Evolutionary conservation across 2,329 filamentous ascomycete genomes (phyloP), one percentile per base, ranked within the genome.

Genomic region (Colletotrichum filicis): DNA sequence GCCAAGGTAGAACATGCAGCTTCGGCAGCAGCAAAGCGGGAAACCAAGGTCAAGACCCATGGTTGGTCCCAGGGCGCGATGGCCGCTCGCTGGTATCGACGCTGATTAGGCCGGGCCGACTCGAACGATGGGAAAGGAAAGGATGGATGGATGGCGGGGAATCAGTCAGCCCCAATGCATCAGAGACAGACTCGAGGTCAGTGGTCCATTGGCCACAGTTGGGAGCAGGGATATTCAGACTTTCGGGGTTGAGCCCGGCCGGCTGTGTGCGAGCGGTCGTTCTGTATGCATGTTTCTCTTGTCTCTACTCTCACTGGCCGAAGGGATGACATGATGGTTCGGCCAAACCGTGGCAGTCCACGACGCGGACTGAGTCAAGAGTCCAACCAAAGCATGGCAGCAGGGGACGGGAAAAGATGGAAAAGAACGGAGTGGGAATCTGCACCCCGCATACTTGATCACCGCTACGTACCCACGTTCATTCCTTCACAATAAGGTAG

Each of bases 371-470:
- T 26, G 60, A n/a, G 37, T 58, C 2, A 53, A 49, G 60, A n/a
- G 28, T 58, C 2, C 30, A 49, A 5, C 19, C 19, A 49, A 49
- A 49, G 42, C 42, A 49, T 22, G 42, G 42, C 19, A 49, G 19
- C 16, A 49, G 42, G 42, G 19, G 30, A 32, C 2, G 30, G 30
- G 19, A 49, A n/a, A 49, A 49, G 42, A 22, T n/a, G 42, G 42
- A 49, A 49, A 49, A 49, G 42, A n/a, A 49, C n/a, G 19, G 26
- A 28, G 53, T 8, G 42, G 49, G 32, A 52, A 32, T 22, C 53
- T 63, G 64, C 66, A 59, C 42, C 66, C 70, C 70, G 70, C 70
- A 70, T 46, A 46, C 14, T 58, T 67, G 63, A 71, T 68, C 64
- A 66, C 49, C 37, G 22, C 11, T 32, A 35, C 58, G 26, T 46